Evolutionary conservation across 768 basidiomycete genomes (phyloP).

Genomic region (Rhodotorula graminis): DNA sequence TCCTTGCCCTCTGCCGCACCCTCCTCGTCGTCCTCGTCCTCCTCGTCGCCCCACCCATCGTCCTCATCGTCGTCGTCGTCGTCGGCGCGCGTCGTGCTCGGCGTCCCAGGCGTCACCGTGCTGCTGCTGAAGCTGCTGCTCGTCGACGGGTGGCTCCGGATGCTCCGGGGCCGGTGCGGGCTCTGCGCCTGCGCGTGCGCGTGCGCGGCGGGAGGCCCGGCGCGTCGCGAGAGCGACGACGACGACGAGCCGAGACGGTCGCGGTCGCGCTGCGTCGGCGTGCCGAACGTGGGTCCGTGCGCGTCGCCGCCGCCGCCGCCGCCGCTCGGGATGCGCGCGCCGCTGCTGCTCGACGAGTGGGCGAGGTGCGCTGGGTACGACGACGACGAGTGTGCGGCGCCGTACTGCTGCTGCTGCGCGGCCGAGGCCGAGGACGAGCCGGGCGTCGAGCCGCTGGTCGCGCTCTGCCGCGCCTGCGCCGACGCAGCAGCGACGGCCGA

Average conservation of each 20-base stretch:
- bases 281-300: not conserved
- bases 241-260: no score
- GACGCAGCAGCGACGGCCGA: not conserved
- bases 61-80: not conserved
- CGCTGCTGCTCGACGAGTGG: not conserved
- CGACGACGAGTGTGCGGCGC: not conserved
- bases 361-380: conserved; percentile 2
- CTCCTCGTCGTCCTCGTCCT: not conserved
- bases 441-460: not conserved
- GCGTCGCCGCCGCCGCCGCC: not conserved
- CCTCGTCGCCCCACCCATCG: not conserved
- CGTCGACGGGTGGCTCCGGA: conserved; percentile 10
- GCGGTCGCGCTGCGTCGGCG: not conserved
- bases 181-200: not conserved
- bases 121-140: conserved; percentile 15
- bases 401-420: not conserved
- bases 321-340: not conserved
- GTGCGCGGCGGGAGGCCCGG: no score
- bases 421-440: no score
- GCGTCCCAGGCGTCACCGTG: conserved; percentile 29
- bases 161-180: not conserved
- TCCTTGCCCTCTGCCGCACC: no score
- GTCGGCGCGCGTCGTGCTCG: conserved; percentile 8
- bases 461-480: not conserved
- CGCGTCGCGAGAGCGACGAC: not conserved